These are phyloP conservation scores for Geopyxis carbonaria DNA, from an alignment of 495 filamentous ascomycete genomes.

Conservation along the genomic window DNA sequence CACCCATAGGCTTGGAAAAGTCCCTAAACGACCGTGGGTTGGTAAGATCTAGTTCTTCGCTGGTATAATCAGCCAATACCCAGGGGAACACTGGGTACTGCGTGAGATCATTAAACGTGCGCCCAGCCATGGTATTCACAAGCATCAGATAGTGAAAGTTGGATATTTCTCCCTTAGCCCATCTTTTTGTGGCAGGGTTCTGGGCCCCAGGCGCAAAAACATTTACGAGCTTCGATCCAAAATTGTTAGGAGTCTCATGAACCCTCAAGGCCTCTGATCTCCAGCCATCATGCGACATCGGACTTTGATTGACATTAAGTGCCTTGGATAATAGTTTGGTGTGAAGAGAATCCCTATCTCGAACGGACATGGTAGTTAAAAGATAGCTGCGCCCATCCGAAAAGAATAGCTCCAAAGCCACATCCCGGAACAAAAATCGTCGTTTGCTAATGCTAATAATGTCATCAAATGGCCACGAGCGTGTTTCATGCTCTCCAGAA, in stretches of 20 bases:
- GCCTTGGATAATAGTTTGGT: constrained; percentile 56
- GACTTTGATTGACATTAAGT: constrained; percentile 50
- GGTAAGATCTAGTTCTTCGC: constrained; percentile 77
- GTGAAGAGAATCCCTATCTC: constrained; percentile 61
- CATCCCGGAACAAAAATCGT: constrained; percentile 86
- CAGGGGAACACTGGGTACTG: constrained; percentile 98
- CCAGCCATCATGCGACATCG: constrained; percentile 57
- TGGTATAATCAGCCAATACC: constrained; percentile 90
- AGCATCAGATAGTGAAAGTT: constrained; percentile 99
- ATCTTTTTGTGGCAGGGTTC: constrained; percentile 74
- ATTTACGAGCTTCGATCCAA: constrained; percentile 85
- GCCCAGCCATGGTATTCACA: constrained; percentile 88
- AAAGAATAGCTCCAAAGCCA: constrained; percentile 91
- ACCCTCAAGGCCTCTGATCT: constrained; percentile 66
- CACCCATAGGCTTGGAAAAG: constrained; percentile 89
- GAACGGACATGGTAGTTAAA: constrained; percentile 57
- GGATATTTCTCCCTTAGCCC: constrained; percentile 86
- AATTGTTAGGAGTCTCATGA: constrained; percentile 55
- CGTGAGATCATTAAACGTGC: constrained; percentile 95
- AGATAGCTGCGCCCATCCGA: constrained; percentile 90
- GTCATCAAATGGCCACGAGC: constrained; percentile 88
- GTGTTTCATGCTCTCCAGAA: constrained; percentile 51
- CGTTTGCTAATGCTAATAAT: constrained; percentile 93
- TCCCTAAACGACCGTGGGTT: constrained; percentile 77
- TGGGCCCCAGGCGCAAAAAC: constrained; percentile 62